Conservation (phyloP, 1,284 basidiomycete genomes). For the Ceratobasidium sp. region DNA sequence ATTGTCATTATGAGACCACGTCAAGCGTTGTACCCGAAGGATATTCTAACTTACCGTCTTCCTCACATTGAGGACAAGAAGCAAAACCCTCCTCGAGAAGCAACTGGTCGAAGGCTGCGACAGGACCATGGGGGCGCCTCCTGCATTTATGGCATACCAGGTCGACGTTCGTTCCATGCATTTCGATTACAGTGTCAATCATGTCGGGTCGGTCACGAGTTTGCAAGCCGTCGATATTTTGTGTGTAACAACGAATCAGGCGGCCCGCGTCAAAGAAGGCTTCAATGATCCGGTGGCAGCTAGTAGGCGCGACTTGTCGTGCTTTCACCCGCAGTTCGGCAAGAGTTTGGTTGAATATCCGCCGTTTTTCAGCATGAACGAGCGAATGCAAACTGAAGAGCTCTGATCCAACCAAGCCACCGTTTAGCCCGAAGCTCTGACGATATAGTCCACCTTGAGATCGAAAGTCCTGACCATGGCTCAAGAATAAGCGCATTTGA, state of each 20-base stretch:
- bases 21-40: too few species aligned
- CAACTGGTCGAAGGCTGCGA: neutral
- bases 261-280: neutral
- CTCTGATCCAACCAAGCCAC: neutral
- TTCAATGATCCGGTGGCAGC: neutral
- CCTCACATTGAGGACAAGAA: too few species aligned
- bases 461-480: slow-evolving; percentile 1
- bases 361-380: neutral
- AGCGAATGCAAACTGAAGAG: slow-evolving; percentile 9
- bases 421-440: neutral
- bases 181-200: slow-evolving; percentile 4
- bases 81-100: neutral
- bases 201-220: slow-evolving; percentile 12
- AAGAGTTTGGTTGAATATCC: neutral
- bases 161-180: slow-evolving; percentile 11
- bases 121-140: neutral
- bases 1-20: neutral
- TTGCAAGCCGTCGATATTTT: slow-evolving; percentile 30
- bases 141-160: neutral
- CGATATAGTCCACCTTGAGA: neutral
- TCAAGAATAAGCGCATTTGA: neutral
- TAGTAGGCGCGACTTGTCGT: neutral
- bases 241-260: slow-evolving; percentile 13
- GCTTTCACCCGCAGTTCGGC: neutral
- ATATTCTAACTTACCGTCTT: neutral